Base-by-base conservation (phyloP, 78 protist species). In the Dictyostelium capitatum region DNA sequence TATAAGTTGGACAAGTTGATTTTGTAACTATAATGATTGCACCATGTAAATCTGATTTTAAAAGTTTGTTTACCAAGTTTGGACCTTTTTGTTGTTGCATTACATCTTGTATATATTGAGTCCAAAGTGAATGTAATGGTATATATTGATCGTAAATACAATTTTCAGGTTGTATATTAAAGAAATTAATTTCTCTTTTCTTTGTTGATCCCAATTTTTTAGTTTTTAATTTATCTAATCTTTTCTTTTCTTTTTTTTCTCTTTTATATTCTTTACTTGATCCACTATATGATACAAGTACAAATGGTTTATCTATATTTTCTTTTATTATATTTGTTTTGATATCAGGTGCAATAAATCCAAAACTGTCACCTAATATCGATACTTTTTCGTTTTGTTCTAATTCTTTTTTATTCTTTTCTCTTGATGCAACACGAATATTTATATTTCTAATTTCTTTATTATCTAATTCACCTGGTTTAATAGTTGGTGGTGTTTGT, bases 11-110 rank as follows among this genome's bases (percentile, higher is more conserved):
- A 25, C 84, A 82, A 14, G 41, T 74, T 53, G 92, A 83, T 83
- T 43, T 69, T 11, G 83, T 50, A 3, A 91, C 95, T 46, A 37
- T 30, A 5, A 91, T 56, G 20, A 91, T 57, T 0, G 90, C 95
- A 54, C 95, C 95, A 20, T 91, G 95, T 10, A 83, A 53, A 41
- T 91, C 95, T 0, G 91, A 79, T 91, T 74, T 91, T 12, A 91
- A 50, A 3, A 91, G 46, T 37, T 77, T 87, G 6, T 57, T 25
- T n/a, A 51, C 37, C 7, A 64, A 10, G 4, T 23, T 12, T 0
- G 79, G 67, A 14, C 84, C 89, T 23, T 91, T 30, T 23, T 79
- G 20, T 11, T 41, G 56, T 23, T 64, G 75, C 7, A 67, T 28
- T 12, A 91, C 67, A 75, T 91, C 90, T 19, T n/a, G 28, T 20